Base-by-base conservation (phyloP, 2,329 filamentous ascomycete genomes). In the Chaetomiaceae sp. region DNA sequence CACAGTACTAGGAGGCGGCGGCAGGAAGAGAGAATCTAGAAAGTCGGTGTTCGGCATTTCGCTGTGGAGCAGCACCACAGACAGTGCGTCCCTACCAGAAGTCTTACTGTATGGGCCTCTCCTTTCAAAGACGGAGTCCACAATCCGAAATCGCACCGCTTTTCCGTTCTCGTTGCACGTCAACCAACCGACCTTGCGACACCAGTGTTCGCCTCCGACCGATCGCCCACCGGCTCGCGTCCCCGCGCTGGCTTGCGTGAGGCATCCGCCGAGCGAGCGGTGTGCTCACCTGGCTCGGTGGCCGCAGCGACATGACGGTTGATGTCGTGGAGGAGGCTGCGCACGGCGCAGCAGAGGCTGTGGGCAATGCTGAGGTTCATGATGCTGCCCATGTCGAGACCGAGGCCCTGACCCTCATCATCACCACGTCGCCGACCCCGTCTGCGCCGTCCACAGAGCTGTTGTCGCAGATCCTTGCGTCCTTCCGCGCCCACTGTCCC, bases 371-470 rank as follows among this genome's bases (percentile, higher is more conserved):
- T 9, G 6, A 9, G 5, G 22, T 24, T 24, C 6, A 9, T 9
- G 22, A 24, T 24, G 22, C 22, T 6, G 10, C 30, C 20, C 6
- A 5, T 6, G 49, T 44, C 24, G 32, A 11, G n/a, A 32, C 29
- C 29, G 20, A 19, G 9, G 38, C 42, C 15, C 37, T 74, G 29
- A 73, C 70, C 0, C 58, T 74, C 41, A 68, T 78, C 38, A 68
- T 79, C 52, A 78, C 75, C 1, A 78, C 75, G 0, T 78, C 75
- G 2, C 69, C 75, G 0, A 78, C 75, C 0, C 75, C 75, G 0
- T 78, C 75, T 1, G 69, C 72, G 0, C 75, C 75, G 0, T 71
- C 72, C 0, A 73, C 73, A 0, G 74, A 76, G 14, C 68, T 79
- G 0, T 52, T 78, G n/a, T 66, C 65, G 0, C 57, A 69, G 0